phyloP scores from a whole-genome alignment of 257 asterid species.

The Sherardia arvensis region DNA sequence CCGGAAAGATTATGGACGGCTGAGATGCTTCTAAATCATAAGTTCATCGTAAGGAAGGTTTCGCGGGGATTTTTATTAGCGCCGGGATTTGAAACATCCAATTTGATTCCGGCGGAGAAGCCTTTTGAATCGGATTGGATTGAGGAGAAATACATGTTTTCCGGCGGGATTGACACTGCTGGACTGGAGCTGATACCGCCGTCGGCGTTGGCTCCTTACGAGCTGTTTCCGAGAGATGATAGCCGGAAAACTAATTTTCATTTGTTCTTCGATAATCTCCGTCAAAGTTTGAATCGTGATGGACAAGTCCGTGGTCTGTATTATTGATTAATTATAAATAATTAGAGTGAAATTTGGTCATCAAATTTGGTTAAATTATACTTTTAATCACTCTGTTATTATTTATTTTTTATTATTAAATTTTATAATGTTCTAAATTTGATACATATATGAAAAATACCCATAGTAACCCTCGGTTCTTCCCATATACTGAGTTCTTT shows the following conservation, averaged over 20 bases:
- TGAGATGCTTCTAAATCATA: neutral
- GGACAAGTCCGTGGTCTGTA: too few relatives aligned
- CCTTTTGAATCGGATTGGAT: neutral
- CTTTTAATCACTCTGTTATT: too few relatives aligned
- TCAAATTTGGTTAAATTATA: too few relatives aligned
- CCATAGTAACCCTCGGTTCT: too few relatives aligned
- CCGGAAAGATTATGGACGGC: neutral
- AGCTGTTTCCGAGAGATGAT: neutral
- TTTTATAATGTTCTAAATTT: too few relatives aligned
- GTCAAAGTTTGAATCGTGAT: neutral
- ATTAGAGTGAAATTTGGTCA: too few relatives aligned
- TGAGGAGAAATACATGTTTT: neutral
- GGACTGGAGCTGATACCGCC: neutral
- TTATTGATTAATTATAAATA: too few relatives aligned
- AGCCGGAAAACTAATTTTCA: neutral
- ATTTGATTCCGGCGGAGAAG: neutral
- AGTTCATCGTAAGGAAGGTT: neutral
- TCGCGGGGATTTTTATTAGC: neutral
- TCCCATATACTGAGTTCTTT: too few relatives aligned
- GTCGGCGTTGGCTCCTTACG: neutral
- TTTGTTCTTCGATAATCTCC: neutral
- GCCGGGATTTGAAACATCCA: neutral
- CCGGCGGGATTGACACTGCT: neutral
- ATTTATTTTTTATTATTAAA: too few relatives aligned
- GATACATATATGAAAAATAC: too few relatives aligned